Base-by-base conservation (phyloP, 2,329 filamentous ascomycete species). In the Penicillium sp. region DNA sequence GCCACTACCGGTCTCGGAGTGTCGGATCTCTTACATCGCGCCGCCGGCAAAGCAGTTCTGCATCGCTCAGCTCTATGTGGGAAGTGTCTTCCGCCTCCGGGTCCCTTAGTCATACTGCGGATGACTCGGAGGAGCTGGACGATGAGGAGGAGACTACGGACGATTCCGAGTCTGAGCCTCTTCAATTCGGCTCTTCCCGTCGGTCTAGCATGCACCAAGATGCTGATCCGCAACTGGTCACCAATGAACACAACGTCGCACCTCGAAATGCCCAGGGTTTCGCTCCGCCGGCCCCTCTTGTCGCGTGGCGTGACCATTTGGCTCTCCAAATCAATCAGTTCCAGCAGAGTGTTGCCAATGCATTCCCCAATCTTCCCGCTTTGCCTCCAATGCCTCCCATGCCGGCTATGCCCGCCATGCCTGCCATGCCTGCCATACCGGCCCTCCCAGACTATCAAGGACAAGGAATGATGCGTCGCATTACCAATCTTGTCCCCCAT, bases 251-350 rank as follows among this genome's bases (percentile, higher is more conserved):
- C 42, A 53, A 57, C 14, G 54, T 58, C 10, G 53, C 64, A 18
- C 55, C 56, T 28, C 61, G 59, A 14, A 59, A 66, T 49, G 58
- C 58, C 22, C 62, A 62, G 37, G 64, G 60, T 1, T 71, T 77
- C 33, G 76, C 77, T 14, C 80, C 82, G 2, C 81, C 83, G 2
- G 76, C 79, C 4, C 80, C 86, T 39, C 80, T 89, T 62, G 77
- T 82, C 41, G 86, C 85, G 12, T 80, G 89, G 71, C 83, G 85
- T 60, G 86, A 90, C 46, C 86, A 91, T 50, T 71, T 92, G 16
- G 78, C 84, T 22, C 79, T 84, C 14, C 87, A 90, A 62, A 77
- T 91, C 40, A 84, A 91, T 49, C 84, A 90, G 50, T 78, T 91
- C 61, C 88, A 90, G 63, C 84, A 89, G 64, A 82, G 78, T 38